Conservation (phyloP, 2,329 filamentous ascomycete species). For the Chaetomiaceae sp. region DNA sequence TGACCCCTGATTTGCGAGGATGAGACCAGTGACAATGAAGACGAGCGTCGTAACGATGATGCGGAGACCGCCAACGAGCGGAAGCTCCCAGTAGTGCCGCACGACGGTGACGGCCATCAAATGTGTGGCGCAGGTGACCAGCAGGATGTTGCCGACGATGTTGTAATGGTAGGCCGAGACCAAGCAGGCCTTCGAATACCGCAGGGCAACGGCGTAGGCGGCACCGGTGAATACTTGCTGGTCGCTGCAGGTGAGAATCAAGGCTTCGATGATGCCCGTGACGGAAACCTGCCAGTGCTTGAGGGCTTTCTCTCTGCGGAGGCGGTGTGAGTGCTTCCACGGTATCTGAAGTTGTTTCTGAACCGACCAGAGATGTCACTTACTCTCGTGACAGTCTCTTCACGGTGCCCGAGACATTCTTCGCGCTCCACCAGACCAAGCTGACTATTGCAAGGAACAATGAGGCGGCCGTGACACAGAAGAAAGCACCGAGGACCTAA, state of each 20-base stretch:
- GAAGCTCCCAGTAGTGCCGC: slow-evolving; percentile 33
- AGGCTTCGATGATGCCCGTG: slow-evolving; percentile 30
- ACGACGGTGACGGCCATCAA: slow-evolving; percentile 33
- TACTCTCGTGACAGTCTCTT: slow-evolving; percentile 9
- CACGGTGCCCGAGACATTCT: slow-evolving; percentile 17
- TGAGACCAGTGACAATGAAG: slow-evolving; percentile 31
- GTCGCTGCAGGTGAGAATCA: slow-evolving; percentile 33
- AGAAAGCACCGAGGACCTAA: slow-evolving; percentile 23
- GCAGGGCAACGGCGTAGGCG: slow-evolving; percentile 33
- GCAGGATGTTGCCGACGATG: slow-evolving; percentile 33
- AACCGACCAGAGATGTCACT: too few species aligned
- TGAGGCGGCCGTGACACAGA: slow-evolving; percentile 17
- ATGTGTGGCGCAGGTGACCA: slow-evolving; percentile 35
- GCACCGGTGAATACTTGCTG: slow-evolving; percentile 36
- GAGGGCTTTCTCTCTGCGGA: slow-evolving; percentile 14
- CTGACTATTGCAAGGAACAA: slow-evolving; percentile 17
- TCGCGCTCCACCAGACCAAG: slow-evolving; percentile 19
- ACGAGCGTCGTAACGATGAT: slow-evolving; percentile 29
- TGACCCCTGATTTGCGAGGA: slow-evolving; percentile 32
- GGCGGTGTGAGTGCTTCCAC: neutral
- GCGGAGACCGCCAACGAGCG: slow-evolving; percentile 28
- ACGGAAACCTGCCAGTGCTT: slow-evolving; percentile 19
- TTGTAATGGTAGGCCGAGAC: slow-evolving; percentile 37
- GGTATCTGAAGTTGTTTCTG: neutral
- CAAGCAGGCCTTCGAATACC: slow-evolving; percentile 32